These are phyloP conservation scores for Pseudogymnoascus sp. DNA, from an alignment of 2,329 filamentous ascomycete species.

Conservation along the genomic window DNA sequence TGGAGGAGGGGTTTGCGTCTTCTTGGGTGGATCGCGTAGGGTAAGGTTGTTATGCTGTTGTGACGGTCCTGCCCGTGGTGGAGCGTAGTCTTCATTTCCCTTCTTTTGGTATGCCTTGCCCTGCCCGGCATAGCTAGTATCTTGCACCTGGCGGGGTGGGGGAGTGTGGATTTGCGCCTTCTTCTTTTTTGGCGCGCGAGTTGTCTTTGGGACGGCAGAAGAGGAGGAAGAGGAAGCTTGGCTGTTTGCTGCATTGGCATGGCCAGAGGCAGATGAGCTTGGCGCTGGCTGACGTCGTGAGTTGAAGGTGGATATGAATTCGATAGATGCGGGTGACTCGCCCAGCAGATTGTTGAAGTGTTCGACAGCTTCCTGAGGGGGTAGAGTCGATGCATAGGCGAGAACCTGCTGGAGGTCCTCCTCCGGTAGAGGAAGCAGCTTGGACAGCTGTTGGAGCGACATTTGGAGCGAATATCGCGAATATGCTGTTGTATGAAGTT, in stretches of 20 bases:
- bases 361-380: slow-evolving; percentile 68
- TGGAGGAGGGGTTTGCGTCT: slow-evolving; percentile 25
- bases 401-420: slow-evolving; percentile 77
- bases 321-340: slow-evolving; percentile 66
- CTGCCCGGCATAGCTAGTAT: slow-evolving; percentile 48
- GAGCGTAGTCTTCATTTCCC: slow-evolving; percentile 64
- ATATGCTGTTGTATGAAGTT: background rate
- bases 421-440: slow-evolving; percentile 76
- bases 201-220: slow-evolving; percentile 39
- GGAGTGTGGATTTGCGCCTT: slow-evolving; percentile 56
- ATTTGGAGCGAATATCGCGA: slow-evolving; percentile 15
- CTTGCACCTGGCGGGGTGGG: slow-evolving; percentile 53
- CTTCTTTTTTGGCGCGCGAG: slow-evolving; percentile 46
- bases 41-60: slow-evolving; percentile 31
- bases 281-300: slow-evolving; percentile 44
- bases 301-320: slow-evolving; percentile 71
- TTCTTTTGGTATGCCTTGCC: slow-evolving; percentile 71
- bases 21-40: slow-evolving; percentile 40
- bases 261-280: slow-evolving; percentile 8
- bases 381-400: slow-evolving; percentile 68
- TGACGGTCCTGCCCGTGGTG: slow-evolving; percentile 34
- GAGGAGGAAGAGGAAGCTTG: slow-evolving; percentile 2
- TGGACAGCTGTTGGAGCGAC: slow-evolving; percentile 61
- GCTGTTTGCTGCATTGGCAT: slow-evolving; percentile 10
- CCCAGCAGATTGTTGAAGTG: slow-evolving; percentile 86